phyloP scores from a whole-genome alignment of 1,284 basidiomycete genomes.

The Trichosporon ovoides region DNA sequence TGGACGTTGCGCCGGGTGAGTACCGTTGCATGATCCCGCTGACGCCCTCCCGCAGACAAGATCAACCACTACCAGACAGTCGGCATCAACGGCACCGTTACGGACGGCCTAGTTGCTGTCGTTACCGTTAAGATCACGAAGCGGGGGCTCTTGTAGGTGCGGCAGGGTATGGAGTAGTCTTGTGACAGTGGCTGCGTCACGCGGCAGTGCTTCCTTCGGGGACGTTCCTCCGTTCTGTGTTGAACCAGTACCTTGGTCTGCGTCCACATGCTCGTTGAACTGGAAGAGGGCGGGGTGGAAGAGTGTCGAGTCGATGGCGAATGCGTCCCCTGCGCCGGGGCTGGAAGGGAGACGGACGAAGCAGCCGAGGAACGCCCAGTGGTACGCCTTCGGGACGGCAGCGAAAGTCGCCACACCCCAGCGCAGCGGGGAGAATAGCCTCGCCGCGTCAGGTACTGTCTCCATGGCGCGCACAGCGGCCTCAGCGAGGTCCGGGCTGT shows the following conservation, averaged over 20 bases:
- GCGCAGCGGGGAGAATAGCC: not conserved
- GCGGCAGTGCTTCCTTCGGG: too few species aligned
- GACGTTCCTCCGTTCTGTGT: too few species aligned
- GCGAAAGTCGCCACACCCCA: not conserved
- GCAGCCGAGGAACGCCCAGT: not conserved
- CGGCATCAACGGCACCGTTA: slow-evolving; percentile 57
- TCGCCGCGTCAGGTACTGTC: not conserved
- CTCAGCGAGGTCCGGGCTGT: not conserved
- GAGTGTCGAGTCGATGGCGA: not conserved
- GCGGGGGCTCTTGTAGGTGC: not conserved
- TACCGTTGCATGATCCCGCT: not conserved
- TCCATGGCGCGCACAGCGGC: not conserved
- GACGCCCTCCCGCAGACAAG: slow-evolving; percentile 46
- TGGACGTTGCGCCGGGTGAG: slow-evolving; percentile 58
- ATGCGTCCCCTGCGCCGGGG: not conserved
- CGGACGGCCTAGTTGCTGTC: slow-evolving; percentile 80
- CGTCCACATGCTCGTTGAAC: not conserved
- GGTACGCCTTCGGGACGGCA: not conserved
- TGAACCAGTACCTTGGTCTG: too few species aligned
- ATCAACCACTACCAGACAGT: slow-evolving; percentile 73
- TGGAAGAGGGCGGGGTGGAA: not conserved
- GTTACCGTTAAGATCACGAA: slow-evolving; percentile 62
- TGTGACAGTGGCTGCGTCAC: not conserved
- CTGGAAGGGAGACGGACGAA: not conserved
- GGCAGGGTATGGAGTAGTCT: too few species aligned